Base-by-base conservation (phyloP, 345 rosid genomes). In the Brassica nigra region DNA sequence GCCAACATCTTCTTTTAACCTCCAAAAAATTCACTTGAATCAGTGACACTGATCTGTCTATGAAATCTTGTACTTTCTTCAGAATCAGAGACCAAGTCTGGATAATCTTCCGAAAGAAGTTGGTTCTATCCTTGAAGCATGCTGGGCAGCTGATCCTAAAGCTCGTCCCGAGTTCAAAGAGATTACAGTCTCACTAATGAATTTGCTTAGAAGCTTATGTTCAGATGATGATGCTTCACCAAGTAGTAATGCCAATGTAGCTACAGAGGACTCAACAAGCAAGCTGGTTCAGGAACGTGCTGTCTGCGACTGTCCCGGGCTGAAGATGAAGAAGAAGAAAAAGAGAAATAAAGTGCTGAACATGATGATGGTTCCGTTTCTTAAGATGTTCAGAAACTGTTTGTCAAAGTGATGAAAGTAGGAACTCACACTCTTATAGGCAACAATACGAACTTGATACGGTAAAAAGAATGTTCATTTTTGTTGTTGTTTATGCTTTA, bases 21-120 rank as follows among this genome's bases (percentile, higher is more conserved):
- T 70, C 37, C 37, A 69, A 80, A 54, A 29, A 31, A 29, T 4
- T 52, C 57, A 54, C 23, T 1, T 52, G 75, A 67, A 6, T 52
- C 20, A 47, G 15, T 52, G 57, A 52, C 11, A 79, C 8, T 79
- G 37, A 64, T 55, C 2, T 52, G 14, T n/a, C 54, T 14, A 14
- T 47, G 16, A 47, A 37, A 37, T 70, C 34, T 49, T 29, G 39
- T 31, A 4, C n/a, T 77, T 28, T 70, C 62, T 72, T 6, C 88
- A 91, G 97, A 90, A 87, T 18, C 77, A 76, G 68, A 88, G 97
- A 86, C 94, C 94, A 39, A 86, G 88, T 37, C 5, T 91, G 86
- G 92, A 91, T 62, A 73, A 80, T 79, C 79, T 90, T 39, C 88
- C 92, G 1, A 75, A 76, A 49, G 87, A 78, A 2, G 61, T 84